Evolutionary conservation across 495 filamentous ascomycete species (phyloP).

Genomic region (Penicilliopsis zonata): DNA sequence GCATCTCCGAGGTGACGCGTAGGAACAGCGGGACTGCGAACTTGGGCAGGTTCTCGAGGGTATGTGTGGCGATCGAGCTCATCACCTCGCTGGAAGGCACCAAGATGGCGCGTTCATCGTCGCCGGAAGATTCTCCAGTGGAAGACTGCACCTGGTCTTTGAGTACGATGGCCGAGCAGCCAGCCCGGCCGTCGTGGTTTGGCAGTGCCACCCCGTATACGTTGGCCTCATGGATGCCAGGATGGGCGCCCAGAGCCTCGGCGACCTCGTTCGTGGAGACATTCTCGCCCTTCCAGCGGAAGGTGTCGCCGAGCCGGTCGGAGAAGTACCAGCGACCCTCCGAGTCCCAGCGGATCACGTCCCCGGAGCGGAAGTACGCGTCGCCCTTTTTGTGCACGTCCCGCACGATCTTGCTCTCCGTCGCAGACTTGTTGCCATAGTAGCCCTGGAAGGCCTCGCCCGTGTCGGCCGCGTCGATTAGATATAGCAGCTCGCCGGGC

Average conservation of each 20-base stretch:
- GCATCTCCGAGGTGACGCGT: conserved; percentile 46
- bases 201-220: conserved; percentile 82
- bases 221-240: conserved; percentile 63
- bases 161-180: conserved; percentile 63
- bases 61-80: conserved; percentile 47
- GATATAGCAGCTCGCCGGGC: conserved; percentile 70
- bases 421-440: conserved; percentile 64
- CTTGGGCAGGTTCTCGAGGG: conserved; percentile 46
- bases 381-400: conserved; percentile 74
- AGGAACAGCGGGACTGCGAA: conserved; percentile 76
- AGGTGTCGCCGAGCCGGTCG: conserved; percentile 90
- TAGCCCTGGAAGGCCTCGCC: conserved; percentile 71
- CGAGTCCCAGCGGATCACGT: conserved; percentile 58
- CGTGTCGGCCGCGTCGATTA: conserved; percentile 55
- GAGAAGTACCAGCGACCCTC: conserved; percentile 75
- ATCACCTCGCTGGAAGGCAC: conserved; percentile 34
- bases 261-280: conserved; percentile 72
- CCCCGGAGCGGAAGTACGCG: conserved; percentile 77
- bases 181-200: conserved; percentile 74
- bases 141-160: conserved; percentile 26
- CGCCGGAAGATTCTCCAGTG: conserved; percentile 11
- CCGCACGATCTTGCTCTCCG: conserved; percentile 64
- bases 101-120: too few species aligned
- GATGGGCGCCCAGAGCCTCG: conserved; percentile 55
- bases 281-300: conserved; percentile 93